Percentiles rank a stretch among this genome's conserved stretches.
Evolutionary conservation across 2,329 filamentous ascomycete species (phyloP).

Genomic region (Penicillium janthinellum): DNA sequence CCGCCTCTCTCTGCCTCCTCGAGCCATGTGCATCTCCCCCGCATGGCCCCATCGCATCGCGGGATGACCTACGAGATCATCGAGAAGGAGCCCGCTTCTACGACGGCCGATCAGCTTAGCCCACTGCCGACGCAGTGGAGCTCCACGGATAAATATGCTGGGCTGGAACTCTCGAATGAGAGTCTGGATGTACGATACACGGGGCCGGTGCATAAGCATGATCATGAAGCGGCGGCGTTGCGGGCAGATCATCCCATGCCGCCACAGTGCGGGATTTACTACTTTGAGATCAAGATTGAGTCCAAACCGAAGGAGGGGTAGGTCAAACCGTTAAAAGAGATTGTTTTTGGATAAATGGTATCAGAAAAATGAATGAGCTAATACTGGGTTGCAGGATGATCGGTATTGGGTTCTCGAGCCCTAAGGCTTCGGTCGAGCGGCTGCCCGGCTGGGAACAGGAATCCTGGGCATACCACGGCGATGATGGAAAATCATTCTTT

Average conservation of each 20-base stretch:
- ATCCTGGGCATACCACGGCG: slow-evolving; percentile 68
- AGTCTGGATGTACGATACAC: slow-evolving; percentile 70
- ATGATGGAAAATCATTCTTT: slow-evolving; percentile 66
- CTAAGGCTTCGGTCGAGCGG: slow-evolving; percentile 60
- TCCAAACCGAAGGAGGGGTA: slow-evolving; percentile 70
- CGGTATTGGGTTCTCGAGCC: slow-evolving; percentile 63
- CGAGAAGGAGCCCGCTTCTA: slow-evolving; percentile 63
- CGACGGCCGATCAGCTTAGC: slow-evolving; percentile 63
- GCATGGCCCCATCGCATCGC: slow-evolving; percentile 66
- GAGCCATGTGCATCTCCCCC: slow-evolving; percentile 60
- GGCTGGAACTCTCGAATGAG: slow-evolving; percentile 73
- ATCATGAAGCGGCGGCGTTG: slow-evolving; percentile 78
- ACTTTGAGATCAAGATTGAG: slow-evolving; percentile 75
- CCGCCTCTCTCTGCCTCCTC: slow-evolving; percentile 55
- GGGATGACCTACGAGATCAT: slow-evolving; percentile 83
- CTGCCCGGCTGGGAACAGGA: slow-evolving; percentile 68
- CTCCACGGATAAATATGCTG: slow-evolving; percentile 70
- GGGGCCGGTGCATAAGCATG: slow-evolving; percentile 59
- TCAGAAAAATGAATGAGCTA: not conserved
- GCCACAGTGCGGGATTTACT: slow-evolving; percentile 87
- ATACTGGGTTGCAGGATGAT: slow-evolving; percentile 33
- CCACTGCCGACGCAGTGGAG: slow-evolving; percentile 84
- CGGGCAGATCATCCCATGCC: slow-evolving; percentile 87
- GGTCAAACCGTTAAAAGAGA: not conserved
- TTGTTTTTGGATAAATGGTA: not conserved